Conservation (phyloP, 169 alveolate species). For the Plasmodium gaboni region DNA sequence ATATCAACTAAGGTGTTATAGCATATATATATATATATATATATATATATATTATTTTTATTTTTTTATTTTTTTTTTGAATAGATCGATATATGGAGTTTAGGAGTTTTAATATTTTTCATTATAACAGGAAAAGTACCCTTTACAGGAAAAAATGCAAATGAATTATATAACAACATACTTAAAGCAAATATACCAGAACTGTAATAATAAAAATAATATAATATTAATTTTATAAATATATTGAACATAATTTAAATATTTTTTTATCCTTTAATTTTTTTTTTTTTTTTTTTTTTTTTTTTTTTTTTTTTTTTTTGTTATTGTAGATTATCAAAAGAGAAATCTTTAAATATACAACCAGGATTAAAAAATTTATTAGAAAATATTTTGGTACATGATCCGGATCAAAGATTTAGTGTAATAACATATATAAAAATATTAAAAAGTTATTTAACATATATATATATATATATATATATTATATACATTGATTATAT, state of each 20-base stretch:
- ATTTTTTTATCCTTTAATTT: background rate
- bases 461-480: background rate
- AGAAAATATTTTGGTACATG: slow-evolving; percentile 67
- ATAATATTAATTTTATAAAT: background rate
- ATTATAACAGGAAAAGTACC: slow-evolving; percentile 83
- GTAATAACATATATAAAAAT: slow-evolving; percentile 18
- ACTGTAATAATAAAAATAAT: slow-evolving; percentile 16
- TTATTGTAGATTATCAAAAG: slow-evolving; percentile 52
- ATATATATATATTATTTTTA: background rate
- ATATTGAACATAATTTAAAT: background rate
- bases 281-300: background rate
- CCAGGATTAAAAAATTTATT: slow-evolving; percentile 69
- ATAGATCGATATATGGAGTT: slow-evolving; percentile 81
- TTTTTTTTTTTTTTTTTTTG: background rate
- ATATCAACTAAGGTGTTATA: background rate
- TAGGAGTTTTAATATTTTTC: slow-evolving; percentile 80
- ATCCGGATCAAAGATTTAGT: slow-evolving; percentile 74
- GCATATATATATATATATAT: background rate
- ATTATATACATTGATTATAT: background rate
- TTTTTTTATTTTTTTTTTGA: background rate
- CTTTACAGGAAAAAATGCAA: slow-evolving; percentile 74
- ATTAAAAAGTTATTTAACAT: background rate
- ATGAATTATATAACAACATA: slow-evolving; percentile 62
- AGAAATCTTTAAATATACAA: slow-evolving; percentile 50
- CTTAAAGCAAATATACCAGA: slow-evolving; percentile 68